Evolutionary conservation across 2,329 filamentous ascomycete species (phyloP), one percentile per base, ranked within the genome.

Genomic region (Sodiomyces alkalinus): DNA sequence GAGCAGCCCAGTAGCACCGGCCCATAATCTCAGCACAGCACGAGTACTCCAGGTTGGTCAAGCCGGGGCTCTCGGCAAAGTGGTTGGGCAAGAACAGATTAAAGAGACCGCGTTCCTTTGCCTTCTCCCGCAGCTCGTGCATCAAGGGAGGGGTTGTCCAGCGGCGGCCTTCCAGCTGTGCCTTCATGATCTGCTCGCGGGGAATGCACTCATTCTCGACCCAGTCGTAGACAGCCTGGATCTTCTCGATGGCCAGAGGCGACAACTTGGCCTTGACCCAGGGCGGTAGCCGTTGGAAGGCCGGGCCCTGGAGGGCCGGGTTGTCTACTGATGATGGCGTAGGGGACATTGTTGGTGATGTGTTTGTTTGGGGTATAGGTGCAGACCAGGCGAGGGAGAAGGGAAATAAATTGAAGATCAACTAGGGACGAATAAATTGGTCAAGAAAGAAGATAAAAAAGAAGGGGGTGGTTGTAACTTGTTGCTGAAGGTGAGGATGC

Each of bases 21-120:
- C 90, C 90, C 44, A 96, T 63, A 58, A 82, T 80, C 60, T 96
- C 90, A n/a, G 90, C 90, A 85, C 96, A 96, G 44, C 96, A 62
- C 7, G 85, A 87, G 50, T 98, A 98, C 56, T 98, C 90, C 34
- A 96, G 63, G 55, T 96, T 98, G 33, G 74, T 82, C 59, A 82
- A 93, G 16, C 90, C 90, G 14, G 87, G 83, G 2, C 83, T 90
- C 59, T 94, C 82, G 51, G 78, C 81, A 67, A 93, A 96, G 58
- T 94, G 85, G 43, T 80, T 87, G 37, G 90, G 82, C 41, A 98
- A 58, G 64, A 98, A 98, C 74, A 98, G 79, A 58, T 98, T 98
- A 90, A 90, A 98, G 20, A 98, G 64, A 1, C 87, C 87, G 16
- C 92, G 67, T 40, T 77, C 66, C 46, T 66, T 71, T 22, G 87